A percentile compares a stretch with the other conserved stretches of the same genome.
These are phyloP conservation scores for Plasmodium cynomolgi DNA, from an alignment of 169 alveolate genomes.

Conservation along the genomic window DNA sequence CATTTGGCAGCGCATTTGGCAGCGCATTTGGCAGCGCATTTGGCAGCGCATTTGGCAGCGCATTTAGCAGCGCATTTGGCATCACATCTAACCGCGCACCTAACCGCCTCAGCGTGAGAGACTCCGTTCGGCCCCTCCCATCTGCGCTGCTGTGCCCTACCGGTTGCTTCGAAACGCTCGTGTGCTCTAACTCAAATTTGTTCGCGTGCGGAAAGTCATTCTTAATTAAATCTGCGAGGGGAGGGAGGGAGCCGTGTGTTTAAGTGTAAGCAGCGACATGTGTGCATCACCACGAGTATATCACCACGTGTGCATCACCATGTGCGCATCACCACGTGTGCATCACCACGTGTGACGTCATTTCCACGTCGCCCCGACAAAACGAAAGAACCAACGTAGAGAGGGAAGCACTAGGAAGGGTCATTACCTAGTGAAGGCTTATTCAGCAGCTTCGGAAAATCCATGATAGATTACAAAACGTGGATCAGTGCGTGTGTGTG, in stretches of 20 bases:
- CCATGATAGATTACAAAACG: constrained; percentile 13
- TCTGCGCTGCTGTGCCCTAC: neutral
- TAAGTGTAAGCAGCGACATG: neutral
- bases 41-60: no score
- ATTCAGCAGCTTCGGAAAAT: constrained; percentile 54
- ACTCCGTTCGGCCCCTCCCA: neutral
- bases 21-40: no score
- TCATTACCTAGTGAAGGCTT: constrained; percentile 53
- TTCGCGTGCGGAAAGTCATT: constrained; percentile 57
- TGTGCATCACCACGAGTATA: no score
- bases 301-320: no score
- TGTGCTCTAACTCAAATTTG: constrained; percentile 65
- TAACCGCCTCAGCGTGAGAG: no score
- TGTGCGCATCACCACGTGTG: no score
- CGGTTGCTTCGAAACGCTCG: constrained; percentile 57
- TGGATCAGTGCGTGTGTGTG: neutral
- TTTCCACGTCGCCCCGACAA: no score
- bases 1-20: no score
- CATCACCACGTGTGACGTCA: no score
- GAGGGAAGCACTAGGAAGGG: neutral
- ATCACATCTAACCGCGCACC: no score
- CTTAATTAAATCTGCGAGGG: constrained; percentile 10
- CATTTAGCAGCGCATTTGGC: no score
- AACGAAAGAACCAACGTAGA: neutral
- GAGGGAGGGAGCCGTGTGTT: neutral